phyloP scores from a whole-genome alignment of 371 early-diverging fungal species.

The Aphelidium insulamus region DNA sequence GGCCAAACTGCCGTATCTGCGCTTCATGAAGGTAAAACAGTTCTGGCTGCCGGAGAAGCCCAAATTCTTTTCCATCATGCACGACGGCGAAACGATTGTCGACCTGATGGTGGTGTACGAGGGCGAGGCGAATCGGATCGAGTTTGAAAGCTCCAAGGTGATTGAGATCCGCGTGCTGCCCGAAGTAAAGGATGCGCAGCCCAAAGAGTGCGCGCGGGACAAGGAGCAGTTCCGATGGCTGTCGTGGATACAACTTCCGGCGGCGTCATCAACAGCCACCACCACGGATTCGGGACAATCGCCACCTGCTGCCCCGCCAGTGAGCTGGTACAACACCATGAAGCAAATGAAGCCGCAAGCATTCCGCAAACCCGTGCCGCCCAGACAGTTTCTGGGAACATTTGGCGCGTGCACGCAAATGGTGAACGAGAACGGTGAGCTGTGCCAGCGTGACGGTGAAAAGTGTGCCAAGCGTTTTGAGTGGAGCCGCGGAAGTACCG shows the following conservation, averaged over 20 bases:
- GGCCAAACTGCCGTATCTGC: constrained; percentile 29
- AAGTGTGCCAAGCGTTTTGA: too few species aligned
- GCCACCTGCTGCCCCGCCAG: constrained; percentile 19
- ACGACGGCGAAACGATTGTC: constrained; percentile 22
- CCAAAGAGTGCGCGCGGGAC: constrained; percentile 15
- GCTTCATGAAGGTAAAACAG: constrained; percentile 31
- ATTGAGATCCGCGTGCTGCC: constrained; percentile 10
- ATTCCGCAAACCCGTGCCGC: too few species aligned
- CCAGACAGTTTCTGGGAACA: constrained; percentile 26
- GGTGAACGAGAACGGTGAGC: too few species aligned
- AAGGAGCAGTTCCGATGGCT: constrained; percentile 26
- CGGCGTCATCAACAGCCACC: constrained; percentile 10
- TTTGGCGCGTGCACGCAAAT: constrained; percentile 19
- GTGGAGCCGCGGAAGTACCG: too few species aligned
- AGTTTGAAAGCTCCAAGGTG: constrained; percentile 19
- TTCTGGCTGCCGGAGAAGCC: constrained; percentile 35
- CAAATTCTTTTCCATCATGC: constrained; percentile 17
- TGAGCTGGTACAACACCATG: constrained; percentile 2
- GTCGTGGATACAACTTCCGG: constrained; percentile 14
- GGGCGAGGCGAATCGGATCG: constrained; percentile 21
- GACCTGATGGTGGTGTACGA: constrained; percentile 23
- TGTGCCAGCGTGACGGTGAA: constrained; percentile 12
- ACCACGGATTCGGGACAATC: constrained; percentile 11
- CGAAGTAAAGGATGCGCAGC: constrained; percentile 3
- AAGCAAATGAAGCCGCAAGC: constrained; percentile 2